These are phyloP conservation scores for Colletotrichum scovillei DNA, from an alignment of 2,329 filamentous ascomycete genomes.

Conservation along the genomic window DNA sequence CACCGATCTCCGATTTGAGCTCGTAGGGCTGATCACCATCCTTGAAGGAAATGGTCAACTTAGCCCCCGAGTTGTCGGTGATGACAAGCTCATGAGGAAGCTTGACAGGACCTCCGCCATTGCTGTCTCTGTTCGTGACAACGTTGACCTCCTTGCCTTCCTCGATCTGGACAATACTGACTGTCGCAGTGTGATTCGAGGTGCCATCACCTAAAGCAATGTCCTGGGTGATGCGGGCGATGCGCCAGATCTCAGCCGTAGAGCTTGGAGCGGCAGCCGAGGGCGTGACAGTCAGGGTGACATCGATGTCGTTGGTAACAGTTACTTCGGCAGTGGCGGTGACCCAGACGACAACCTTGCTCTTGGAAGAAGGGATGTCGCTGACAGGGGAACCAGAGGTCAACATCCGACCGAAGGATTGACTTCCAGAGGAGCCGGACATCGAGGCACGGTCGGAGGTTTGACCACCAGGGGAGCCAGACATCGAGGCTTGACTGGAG, in stretches of 20 bases:
- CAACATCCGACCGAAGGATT: too few species aligned
- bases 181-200: neutral
- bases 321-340: neutral
- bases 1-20: neutral
- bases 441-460: neutral
- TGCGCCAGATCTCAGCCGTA: neutral
- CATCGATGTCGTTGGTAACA: neutral
- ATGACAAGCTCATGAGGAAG: neutral
- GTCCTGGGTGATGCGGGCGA: slow-evolving; percentile 1
- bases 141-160: neutral
- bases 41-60: neutral
- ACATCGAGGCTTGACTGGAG: neutral
- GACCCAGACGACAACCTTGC: neutral
- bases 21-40: neutral
- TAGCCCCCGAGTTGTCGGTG: neutral
- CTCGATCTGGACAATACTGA: neutral
- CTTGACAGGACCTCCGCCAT: slow-evolving; percentile 39
- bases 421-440: too few species aligned
- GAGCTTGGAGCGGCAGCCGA: neutral
- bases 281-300: neutral
- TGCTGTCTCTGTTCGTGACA: slow-evolving; percentile 41
- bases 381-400: neutral
- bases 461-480: too few species aligned
- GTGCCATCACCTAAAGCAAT: neutral
- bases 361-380: neutral